Evolutionary conservation across 169 alveolate species (phyloP), one percentile per base, ranked within the genome.

Genomic region (Eimeria falciformis): DNA sequence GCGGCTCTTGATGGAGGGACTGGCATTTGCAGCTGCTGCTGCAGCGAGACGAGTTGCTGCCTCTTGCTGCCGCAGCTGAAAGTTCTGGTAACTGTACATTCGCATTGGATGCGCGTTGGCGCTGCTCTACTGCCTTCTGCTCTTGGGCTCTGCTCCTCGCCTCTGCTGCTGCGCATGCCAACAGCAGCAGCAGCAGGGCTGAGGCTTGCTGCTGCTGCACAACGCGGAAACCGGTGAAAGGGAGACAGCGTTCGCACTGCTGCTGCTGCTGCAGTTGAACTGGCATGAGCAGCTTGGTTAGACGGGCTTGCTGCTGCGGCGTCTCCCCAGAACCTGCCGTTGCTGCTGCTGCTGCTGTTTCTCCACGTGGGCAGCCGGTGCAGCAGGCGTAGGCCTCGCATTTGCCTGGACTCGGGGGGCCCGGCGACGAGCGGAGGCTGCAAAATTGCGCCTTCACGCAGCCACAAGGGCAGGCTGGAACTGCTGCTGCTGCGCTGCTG

Each of bases 251-350:
- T 17, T 25, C 47, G 68, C 86, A 43, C 47, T 7, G 86, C 17
- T 46, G 47, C 66, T 45, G n/a, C n/a, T n/a, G n/a, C n/a, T n/a
- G n/a, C n/a, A n/a, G n/a, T n/a, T n/a, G n/a, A n/a, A n/a, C n/a
- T n/a, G n/a, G n/a, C n/a, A n/a, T n/a, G 86, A 23, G n/a, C 50
- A 66, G 37, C 43, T 53, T 55, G 27, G 86, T 43, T 47, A 66
- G 14, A 23, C 46, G 47, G 69, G 68, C 27, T 50, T 23, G 86
- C 45, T 0, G 66, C 66, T n/a, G 50, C 86, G 18, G 86, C 47
- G 40, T 77, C 86, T 1, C 86, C 86, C 86, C 86, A 77, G 40
- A 77, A n/a, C n/a, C 86, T 77, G 66, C 86, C 47, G 37, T 66
- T 53, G 82, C 82, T 71, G 46, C 86, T 77, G 46, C 86, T 46